Evolutionary conservation across 2,329 filamentous ascomycete genomes (phyloP).

Genomic region (Metarhizium guizhouense): DNA sequence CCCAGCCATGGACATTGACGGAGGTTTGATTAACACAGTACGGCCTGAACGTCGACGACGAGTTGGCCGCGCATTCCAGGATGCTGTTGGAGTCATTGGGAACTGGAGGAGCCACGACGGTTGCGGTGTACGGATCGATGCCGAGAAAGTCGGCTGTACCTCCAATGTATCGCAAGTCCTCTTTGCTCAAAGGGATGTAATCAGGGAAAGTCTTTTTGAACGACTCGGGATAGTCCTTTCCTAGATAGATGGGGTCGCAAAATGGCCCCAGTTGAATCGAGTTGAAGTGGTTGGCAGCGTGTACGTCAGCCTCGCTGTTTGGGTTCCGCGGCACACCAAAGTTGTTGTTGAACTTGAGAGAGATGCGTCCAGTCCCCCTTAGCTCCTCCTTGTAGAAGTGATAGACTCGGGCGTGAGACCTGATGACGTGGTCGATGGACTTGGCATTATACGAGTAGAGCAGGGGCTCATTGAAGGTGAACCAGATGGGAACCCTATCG

Average conservation of each 20-base stretch:
- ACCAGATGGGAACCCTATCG: constrained; percentile 42
- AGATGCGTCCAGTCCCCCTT: constrained; percentile 38
- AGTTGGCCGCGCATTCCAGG: constrained; percentile 36
- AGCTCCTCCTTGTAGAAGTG: constrained; percentile 47
- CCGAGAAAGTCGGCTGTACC: constrained; percentile 46
- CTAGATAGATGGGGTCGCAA: constrained; percentile 43
- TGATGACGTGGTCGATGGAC: constrained; percentile 30
- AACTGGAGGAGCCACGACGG: constrained; percentile 38
- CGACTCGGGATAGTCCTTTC: constrained; percentile 38
- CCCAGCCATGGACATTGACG: constrained; percentile 42
- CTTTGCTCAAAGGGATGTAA: constrained; percentile 35
- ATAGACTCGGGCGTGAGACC: constrained; percentile 39
- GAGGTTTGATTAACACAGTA: constrained; percentile 42
- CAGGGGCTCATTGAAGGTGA: constrained; percentile 45
- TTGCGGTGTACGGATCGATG: constrained; percentile 50
- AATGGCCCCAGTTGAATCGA: constrained; percentile 39
- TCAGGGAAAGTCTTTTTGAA: constrained; percentile 35
- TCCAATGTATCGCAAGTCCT: constrained; percentile 39
- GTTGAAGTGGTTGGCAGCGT: constrained; percentile 37
- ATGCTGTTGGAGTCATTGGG: constrained; percentile 28
- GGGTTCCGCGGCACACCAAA: constrained; percentile 39
- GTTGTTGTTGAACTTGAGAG: constrained; percentile 40
- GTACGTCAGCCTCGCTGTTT: constrained; percentile 29
- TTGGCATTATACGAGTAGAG: constrained; percentile 30
- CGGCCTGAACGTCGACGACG: constrained; percentile 35